phyloP scores from a whole-genome alignment of 805 yeast species.

The Maudiozyma serrabonitensis region DNA sequence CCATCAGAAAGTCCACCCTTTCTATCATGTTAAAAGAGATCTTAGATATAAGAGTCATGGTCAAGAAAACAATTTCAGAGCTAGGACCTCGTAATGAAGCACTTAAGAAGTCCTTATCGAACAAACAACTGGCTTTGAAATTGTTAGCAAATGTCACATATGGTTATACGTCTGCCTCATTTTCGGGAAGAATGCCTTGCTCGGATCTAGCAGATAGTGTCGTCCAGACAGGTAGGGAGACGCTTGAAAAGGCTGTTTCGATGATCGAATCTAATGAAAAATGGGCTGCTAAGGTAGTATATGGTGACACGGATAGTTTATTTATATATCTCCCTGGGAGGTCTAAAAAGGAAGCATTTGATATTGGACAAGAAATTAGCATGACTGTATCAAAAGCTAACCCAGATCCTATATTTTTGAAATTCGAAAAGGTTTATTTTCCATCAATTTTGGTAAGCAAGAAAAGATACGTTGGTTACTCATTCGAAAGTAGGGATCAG shows the following conservation, averaged over 20 bases:
- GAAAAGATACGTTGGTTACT: conserved; percentile 84
- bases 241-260: conserved; percentile 58
- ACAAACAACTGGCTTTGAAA: conserved; percentile 79
- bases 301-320: conserved; percentile 93
- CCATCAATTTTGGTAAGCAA: conserved; percentile 78
- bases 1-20: conserved; percentile 59
- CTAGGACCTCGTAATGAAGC: conserved; percentile 36
- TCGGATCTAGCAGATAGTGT: conserved; percentile 92
- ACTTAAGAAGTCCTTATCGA: conserved; percentile 49
- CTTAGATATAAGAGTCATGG: conserved; percentile 66
- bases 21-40: conserved; percentile 82
- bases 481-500: conserved; percentile 54
- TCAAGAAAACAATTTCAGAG: conserved; percentile 63
- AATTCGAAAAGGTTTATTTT: conserved; percentile 87
- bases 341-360: conserved; percentile 66
- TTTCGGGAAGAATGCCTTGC: conserved; percentile 95
- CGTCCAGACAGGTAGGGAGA: conserved; percentile 85
- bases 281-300: conserved; percentile 89
- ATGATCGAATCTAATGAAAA: conserved; percentile 47
- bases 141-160: conserved; percentile 91
- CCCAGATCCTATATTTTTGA: conserved; percentile 74
- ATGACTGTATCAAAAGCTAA: conserved; percentile 48
- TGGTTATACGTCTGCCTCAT: conserved; percentile 91
- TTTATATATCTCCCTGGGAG: conserved; percentile 87
- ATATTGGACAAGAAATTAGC: conserved; percentile 64